Evolutionary conservation across 306 rosid species (phyloP), one percentile per base, ranked within the genome.

Genomic region (Rubus idaeus): DNA sequence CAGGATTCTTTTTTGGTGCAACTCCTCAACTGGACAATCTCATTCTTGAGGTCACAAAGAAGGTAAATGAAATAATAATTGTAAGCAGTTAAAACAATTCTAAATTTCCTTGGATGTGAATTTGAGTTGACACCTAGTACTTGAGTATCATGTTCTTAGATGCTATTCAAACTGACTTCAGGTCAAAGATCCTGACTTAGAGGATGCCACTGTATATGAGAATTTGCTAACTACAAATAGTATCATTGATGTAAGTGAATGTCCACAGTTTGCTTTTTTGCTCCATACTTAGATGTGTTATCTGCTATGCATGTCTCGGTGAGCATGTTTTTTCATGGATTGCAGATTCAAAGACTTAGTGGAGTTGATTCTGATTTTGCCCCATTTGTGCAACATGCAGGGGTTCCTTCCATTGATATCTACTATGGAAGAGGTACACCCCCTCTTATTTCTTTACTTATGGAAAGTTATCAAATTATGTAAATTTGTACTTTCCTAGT

Each of bases 1-100:
- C 96, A 9, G 97, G 93, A 51, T 87, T 95, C 79, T 90, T 88
- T 80, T 87, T 90, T 79, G 83, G 96, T 47, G 87, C 98, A 1
- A 92, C 97, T 79, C 98, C 98, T 87, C 98, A 95, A 84, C 89
- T 95, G 21, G 98, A 95, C 83, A 85, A 68, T 79, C 93, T 95
- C 76, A 73, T 95, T 74, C 82, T 77, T 51, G 96, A 95, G 88
- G 90, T 92, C 82, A 89, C 87, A 21, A 86, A 84, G 78, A 85
- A 81, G 97, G 98, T 95, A 81, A 55, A 37, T 46, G 12, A 58
- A 5, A 3, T 13, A 70, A 57, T 20, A 70, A 53, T 61, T 11
- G 14, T 35, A 49, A 45, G 30, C 41, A 30, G 26, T 61, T 3
- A 26, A 67, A 11, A n/a, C 40, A 14, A 13, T 41, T 44, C 6